Base-by-base conservation (phyloP, 495 filamentous ascomycete species). In the Hypoxylon trugodes region DNA sequence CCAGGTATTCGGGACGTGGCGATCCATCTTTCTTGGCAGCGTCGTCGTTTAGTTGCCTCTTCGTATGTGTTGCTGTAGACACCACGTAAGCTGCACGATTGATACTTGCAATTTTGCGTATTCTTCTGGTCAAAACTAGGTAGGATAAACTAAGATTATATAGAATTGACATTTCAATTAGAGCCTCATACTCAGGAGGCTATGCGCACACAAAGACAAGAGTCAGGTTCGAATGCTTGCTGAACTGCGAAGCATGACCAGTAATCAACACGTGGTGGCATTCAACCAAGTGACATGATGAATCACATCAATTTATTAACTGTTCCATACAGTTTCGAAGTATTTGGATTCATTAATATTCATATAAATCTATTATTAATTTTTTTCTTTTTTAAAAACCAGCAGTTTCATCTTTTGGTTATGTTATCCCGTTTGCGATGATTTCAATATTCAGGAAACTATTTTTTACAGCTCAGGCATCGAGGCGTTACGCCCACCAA, bases 401-500 rank as follows among this genome's bases (percentile, higher is more conserved):
- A 6, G 16, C 26, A 16, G 37, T 38, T 45, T 58, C 19, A 37
- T n/a, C 22, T 3, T 41, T 46, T 9, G 6, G 15, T 8, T 4
- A 48, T 33, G 4, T 49, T 48, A 21, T 55, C 45, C 22, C 8
- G 16, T 41, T 13, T 16, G n/a, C n/a, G n/a, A n/a, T n/a, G n/a
- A n/a, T n/a, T n/a, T n/a, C n/a, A n/a, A n/a, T n/a, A n/a, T n/a
- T n/a, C n/a, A n/a, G n/a, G n/a, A n/a, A n/a, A n/a, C n/a, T n/a
- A n/a, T n/a, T n/a, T n/a, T n/a, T n/a, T n/a, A n/a, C n/a, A n/a
- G n/a, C n/a, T n/a, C n/a, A n/a, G n/a, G n/a, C n/a, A n/a, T n/a
- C n/a, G n/a, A 37, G 30, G 59, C 49, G 59, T 54, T 61, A 61
- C 49, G 59, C 58, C 24, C 25, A n/a, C 48, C 58, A 54, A n/a